These are phyloP conservation scores for Esteya vermicola DNA, from an alignment of 2,329 filamentous ascomycete species.

Conservation along the genomic window DNA sequence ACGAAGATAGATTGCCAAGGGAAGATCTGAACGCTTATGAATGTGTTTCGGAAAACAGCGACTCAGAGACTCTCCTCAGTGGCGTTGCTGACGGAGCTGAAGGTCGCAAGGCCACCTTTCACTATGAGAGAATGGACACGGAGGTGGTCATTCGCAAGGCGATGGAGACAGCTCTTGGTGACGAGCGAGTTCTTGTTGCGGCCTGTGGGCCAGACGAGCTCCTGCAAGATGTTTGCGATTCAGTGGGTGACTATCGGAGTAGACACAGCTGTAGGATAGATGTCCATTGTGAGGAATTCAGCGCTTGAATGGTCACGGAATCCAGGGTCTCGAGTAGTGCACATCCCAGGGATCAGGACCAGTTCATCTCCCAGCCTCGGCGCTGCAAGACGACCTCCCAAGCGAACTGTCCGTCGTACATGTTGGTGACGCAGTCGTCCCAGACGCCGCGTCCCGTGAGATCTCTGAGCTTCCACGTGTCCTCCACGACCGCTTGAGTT, in stretches of 20 bases:
- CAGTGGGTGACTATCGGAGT: constrained; percentile 1
- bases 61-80: neutral
- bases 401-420: too few species aligned
- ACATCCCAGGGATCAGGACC: too few species aligned
- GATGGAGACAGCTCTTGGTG: neutral
- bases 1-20: too few species aligned
- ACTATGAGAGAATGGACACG: neutral
- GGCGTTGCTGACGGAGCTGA: neutral
- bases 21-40: too few species aligned
- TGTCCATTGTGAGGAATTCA: constrained; percentile 4
- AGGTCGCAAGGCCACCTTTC: neutral
- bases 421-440: too few species aligned
- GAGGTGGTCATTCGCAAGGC: neutral
- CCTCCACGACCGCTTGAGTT: too few species aligned
- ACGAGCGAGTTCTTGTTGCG: constrained; percentile 2
- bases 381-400: too few species aligned
- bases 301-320: neutral
- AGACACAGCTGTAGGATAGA: constrained; percentile 3
- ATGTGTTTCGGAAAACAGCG: neutral
- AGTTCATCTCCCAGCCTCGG: too few species aligned
- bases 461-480: too few species aligned
- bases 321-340: too few species aligned
- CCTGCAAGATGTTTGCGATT: neutral
- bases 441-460: too few species aligned
- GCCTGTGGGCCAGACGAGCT: constrained; percentile 4